These are phyloP conservation scores for Crithidia bombi DNA, from an alignment of 208 protist genomes.

Conservation along the genomic window DNA sequence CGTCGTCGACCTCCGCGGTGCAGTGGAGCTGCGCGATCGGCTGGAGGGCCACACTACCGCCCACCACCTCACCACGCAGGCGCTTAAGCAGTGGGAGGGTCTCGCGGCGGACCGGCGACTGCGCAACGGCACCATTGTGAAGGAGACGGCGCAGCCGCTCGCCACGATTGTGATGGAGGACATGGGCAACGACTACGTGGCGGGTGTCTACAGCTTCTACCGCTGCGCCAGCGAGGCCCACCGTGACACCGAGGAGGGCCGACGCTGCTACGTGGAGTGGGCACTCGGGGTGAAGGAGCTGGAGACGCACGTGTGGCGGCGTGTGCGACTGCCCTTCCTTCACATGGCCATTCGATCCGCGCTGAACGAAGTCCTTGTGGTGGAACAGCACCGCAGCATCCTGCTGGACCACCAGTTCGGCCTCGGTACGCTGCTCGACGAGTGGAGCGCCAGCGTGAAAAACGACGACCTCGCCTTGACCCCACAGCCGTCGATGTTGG, in stretches of 20 bases:
- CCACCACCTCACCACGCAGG: conserved; percentile 43
- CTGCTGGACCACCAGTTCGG: conserved; percentile 61
- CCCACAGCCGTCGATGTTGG: background rate
- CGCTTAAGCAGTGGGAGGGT: conserved; percentile 36
- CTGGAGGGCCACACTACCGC: conserved; percentile 44
- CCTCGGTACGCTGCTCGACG: conserved; percentile 61
- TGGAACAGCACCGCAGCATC: conserved; percentile 56
- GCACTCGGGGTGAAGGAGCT: conserved; percentile 37
- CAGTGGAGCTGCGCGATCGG: conserved; percentile 49
- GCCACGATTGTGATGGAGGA: conserved; percentile 43
- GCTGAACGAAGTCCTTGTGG: conserved; percentile 51
- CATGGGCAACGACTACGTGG: conserved; percentile 51
- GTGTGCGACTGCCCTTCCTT: conserved; percentile 43
- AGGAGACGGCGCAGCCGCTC: conserved; percentile 42
- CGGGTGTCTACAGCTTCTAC: conserved; percentile 51
- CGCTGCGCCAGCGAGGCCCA: conserved; percentile 36
- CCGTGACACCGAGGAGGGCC: conserved; percentile 30
- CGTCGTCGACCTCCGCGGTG: conserved; percentile 48
- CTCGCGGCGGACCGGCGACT: conserved; percentile 19
- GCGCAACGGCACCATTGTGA: conserved; percentile 47
- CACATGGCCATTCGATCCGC: conserved; percentile 34
- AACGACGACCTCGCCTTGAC: conserved; percentile 28
- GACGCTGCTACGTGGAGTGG: conserved; percentile 60
- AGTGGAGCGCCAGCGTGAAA: conserved; percentile 37
- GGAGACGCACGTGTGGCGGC: conserved; percentile 45